These are phyloP conservation scores for Eremomyces bilateralis DNA, from an alignment of 495 filamentous ascomycete genomes.

Conservation along the genomic window DNA sequence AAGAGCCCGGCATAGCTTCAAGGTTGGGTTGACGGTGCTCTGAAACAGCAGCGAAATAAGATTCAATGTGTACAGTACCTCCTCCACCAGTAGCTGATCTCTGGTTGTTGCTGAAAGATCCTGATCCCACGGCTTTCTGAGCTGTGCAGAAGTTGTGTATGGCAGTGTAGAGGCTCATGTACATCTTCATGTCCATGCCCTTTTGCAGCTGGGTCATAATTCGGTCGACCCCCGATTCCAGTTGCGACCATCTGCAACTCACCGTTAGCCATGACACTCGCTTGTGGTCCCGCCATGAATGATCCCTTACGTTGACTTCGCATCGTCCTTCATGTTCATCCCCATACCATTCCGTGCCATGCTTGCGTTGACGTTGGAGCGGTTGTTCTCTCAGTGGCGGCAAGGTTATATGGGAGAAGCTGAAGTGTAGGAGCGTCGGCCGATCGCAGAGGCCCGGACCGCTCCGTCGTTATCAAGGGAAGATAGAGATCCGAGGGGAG, in stretches of 20 bases:
- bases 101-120: slow-evolving; percentile 8
- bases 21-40: no score
- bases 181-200: slow-evolving; percentile 81
- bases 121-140: slow-evolving; percentile 55
- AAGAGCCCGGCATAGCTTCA: no score
- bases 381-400: no score
- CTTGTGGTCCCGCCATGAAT: no score
- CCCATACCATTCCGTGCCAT: slow-evolving; percentile 1
- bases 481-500: no score
- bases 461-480: no score
- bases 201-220: slow-evolving; percentile 85
- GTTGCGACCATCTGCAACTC: slow-evolving; percentile 52
- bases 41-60: slow-evolving; percentile 1
- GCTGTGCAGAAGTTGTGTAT: slow-evolving; percentile 99
- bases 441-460: no score
- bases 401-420: no score
- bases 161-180: slow-evolving; percentile 95
- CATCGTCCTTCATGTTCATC: no score
- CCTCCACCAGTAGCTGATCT: slow-evolving; percentile 57
- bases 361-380: no score
- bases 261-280: neutral
- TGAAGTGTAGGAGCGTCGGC: no score
- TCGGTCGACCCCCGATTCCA: slow-evolving; percentile 67
- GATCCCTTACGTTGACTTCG: no score
- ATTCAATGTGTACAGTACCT: slow-evolving; percentile 20